Conservation (phyloP, 768 basidiomycete genomes). For the Austroboletus eburneus region DNA sequence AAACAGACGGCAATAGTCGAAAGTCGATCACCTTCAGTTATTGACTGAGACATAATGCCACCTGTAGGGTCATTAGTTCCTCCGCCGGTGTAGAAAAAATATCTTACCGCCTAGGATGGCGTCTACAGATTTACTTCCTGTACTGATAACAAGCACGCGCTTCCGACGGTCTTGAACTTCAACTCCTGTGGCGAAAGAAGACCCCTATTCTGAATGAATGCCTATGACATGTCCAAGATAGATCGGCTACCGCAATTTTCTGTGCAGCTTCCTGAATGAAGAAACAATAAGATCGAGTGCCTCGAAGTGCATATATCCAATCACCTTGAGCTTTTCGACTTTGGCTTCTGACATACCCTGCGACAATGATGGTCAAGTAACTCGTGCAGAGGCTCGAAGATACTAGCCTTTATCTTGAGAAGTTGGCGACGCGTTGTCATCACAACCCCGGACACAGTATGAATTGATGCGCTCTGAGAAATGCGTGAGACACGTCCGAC, state of each 20-base stretch:
- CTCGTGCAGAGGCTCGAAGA: background rate
- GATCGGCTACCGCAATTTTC: constrained; percentile 62
- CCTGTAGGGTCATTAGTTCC: constrained; percentile 40
- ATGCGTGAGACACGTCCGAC: background rate
- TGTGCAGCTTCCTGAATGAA: constrained; percentile 77
- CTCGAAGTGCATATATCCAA: constrained; percentile 14
- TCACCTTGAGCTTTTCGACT: constrained; percentile 92
- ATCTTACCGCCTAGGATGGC: constrained; percentile 75
- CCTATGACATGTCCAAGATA: background rate
- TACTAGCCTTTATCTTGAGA: constrained; percentile 83
- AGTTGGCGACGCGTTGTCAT: constrained; percentile 90
- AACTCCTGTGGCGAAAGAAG: constrained; percentile 86
- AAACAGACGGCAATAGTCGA: background rate
- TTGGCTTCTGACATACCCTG: constrained; percentile 97
- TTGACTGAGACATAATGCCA: constrained; percentile 88
- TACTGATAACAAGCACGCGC: constrained; percentile 78
- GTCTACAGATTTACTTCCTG: constrained; percentile 91
- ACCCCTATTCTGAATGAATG: constrained; percentile 51
- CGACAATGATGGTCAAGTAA: background rate
- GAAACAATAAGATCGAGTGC: background rate
- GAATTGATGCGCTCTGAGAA: constrained; percentile 66
- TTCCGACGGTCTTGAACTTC: constrained; percentile 87
- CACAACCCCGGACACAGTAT: constrained; percentile 82
- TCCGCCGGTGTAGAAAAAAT: background rate
- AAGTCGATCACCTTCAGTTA: constrained; percentile 68